phyloP scores from a whole-genome alignment of 441 rosid species.

The Adansonia madagascariensis region DNA sequence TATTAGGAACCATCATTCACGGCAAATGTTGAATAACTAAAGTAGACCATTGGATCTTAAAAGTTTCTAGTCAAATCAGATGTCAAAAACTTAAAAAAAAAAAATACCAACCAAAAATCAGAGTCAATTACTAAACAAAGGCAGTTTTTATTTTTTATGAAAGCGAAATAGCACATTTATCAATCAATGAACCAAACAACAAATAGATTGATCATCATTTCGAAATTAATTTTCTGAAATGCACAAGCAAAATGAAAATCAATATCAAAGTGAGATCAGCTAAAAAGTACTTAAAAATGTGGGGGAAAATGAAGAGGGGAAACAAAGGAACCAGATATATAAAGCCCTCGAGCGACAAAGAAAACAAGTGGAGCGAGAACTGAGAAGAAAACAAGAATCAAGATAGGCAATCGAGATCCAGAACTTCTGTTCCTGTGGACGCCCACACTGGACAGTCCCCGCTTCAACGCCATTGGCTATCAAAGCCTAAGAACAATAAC shows the following conservation, averaged over 20 bases:
- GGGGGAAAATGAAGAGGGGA: not conserved
- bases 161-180: not conserved
- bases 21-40: not conserved
- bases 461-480: conserved; percentile 70
- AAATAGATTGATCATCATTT: not conserved
- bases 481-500: conserved; percentile 27
- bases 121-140: not conserved
- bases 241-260: conserved; percentile 1
- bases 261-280: conserved; percentile 29
- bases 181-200: not conserved
- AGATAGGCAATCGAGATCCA: conserved; percentile 62
- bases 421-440: conserved; percentile 47
- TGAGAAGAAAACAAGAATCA: conserved; percentile 53
- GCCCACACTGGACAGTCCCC: conserved; percentile 55
- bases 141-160: not conserved
- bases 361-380: conserved; percentile 66
- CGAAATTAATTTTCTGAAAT: not conserved
- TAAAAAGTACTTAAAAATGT: not conserved
- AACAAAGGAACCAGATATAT: conserved; percentile 53
- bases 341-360: conserved; percentile 71
- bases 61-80: not conserved
- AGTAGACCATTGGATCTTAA: not conserved
- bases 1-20: not conserved
- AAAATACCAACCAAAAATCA: not conserved
- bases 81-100: not conserved